A percentile compares a stretch with the other conserved stretches of the same genome.
Conservation (phyloP, 2,329 filamentous ascomycete genomes). For the Calycina marina region DNA sequence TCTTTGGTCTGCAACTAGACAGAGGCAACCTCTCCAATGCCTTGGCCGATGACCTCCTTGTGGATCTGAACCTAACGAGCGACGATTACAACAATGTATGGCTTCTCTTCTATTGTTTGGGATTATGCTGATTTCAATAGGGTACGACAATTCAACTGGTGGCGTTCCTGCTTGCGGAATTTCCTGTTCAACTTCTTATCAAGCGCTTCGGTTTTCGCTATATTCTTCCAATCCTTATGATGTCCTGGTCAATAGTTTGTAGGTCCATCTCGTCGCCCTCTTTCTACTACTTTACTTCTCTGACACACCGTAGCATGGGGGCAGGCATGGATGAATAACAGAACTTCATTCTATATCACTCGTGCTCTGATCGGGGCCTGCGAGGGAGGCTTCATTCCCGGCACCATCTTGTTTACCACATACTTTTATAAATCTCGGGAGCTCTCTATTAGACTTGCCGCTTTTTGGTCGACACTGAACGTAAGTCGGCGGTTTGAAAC, state of each 20-base stretch:
- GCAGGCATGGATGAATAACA: slow-evolving; percentile 35
- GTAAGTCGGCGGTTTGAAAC: neutral
- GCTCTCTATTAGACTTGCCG: slow-evolving; percentile 49
- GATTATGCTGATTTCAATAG: slow-evolving; percentile 2
- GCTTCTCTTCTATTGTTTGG: slow-evolving; percentile 20
- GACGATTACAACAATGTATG: slow-evolving; percentile 41
- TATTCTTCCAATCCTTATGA: slow-evolving; percentile 38
- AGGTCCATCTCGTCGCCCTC: slow-evolving; percentile 6
- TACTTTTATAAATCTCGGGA: slow-evolving; percentile 62
- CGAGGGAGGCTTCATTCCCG: slow-evolving; percentile 43
- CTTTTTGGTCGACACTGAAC: slow-evolving; percentile 47
- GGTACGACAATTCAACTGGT: slow-evolving; percentile 41
- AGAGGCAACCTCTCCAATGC: slow-evolving; percentile 49
- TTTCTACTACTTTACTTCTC: slow-evolving; percentile 7
- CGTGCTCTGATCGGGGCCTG: slow-evolving; percentile 37
- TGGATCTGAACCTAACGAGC: slow-evolving; percentile 31
- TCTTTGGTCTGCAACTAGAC: slow-evolving; percentile 50
- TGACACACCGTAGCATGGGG: slow-evolving; percentile 27
- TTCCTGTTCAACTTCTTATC: slow-evolving; percentile 41
- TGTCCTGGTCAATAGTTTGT: slow-evolving; percentile 34
- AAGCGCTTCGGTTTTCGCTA: slow-evolving; percentile 43
- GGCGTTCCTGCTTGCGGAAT: slow-evolving; percentile 38
- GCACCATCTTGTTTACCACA: slow-evolving; percentile 48
- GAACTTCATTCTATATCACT: slow-evolving; percentile 33
- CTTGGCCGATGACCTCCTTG: slow-evolving; percentile 45